Conservation (phyloP, 1,284 basidiomycete species). For the Mrakiaceae sp. region DNA sequence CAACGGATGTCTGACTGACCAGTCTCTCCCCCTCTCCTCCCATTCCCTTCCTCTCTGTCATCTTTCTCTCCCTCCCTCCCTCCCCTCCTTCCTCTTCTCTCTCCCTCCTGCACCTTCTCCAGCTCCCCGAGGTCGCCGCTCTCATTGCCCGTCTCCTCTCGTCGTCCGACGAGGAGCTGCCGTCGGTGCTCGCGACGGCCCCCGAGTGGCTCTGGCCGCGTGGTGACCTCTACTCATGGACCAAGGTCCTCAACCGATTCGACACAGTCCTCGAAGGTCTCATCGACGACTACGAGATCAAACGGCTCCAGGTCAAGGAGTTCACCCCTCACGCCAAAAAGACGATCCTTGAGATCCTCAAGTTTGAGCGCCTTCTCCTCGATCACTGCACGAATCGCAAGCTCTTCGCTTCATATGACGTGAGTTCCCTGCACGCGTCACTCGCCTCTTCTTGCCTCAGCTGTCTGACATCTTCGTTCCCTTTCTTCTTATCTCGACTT, state of each 20-base stretch:
- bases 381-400: constrained; percentile 98
- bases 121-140: constrained; percentile 65
- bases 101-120: not conserved
- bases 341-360: constrained; percentile 66
- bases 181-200: constrained; percentile 51
- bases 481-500: constrained; percentile 10
- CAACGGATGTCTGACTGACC: not conserved
- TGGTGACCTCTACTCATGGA: constrained; percentile 95
- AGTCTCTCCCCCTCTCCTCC: not conserved
- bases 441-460: not conserved
- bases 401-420: constrained; percentile 93
- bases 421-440: constrained; percentile 39
- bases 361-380: constrained; percentile 77
- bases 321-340: constrained; percentile 71
- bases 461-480: constrained; percentile 14
- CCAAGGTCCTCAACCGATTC: constrained; percentile 88
- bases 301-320: constrained; percentile 59
- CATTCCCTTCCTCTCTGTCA: not conserved
- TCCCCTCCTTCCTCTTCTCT: not conserved
- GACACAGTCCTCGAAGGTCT: constrained; percentile 74
- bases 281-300: constrained; percentile 70
- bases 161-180: constrained; percentile 53
- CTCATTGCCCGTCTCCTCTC: constrained; percentile 56
- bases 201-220: constrained; percentile 87
- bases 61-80: constrained; percentile 45